These are phyloP conservation scores for Rhizoctonia solani DNA, from an alignment of 1,284 basidiomycete genomes.

Conservation along the genomic window DNA sequence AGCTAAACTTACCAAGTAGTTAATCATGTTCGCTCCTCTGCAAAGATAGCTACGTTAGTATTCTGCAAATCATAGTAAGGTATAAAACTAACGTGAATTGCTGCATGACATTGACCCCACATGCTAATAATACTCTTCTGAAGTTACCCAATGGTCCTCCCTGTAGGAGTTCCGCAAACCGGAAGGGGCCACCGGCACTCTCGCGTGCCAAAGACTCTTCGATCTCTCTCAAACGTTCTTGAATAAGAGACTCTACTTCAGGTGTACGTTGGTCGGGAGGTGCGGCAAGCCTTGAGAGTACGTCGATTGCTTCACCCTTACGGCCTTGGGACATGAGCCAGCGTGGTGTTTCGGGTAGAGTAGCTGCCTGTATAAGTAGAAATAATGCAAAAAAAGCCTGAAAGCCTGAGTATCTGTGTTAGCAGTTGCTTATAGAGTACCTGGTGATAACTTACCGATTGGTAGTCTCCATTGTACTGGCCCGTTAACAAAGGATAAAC, in stretches of 20 bases:
- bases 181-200: constrained; percentile 50
- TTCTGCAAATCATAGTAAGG: not conserved
- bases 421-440: not conserved
- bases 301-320: constrained; percentile 43
- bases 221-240: constrained; percentile 44
- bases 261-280: constrained; percentile 16
- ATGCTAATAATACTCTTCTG: constrained; percentile 49
- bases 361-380: constrained; percentile 47
- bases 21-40: constrained; percentile 44
- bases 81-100: constrained; percentile 48
- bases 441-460: not conserved
- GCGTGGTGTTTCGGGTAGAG: constrained; percentile 45
- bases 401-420: constrained; percentile 42
- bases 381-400: constrained; percentile 52
- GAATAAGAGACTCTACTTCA: constrained; percentile 17
- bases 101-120: constrained; percentile 52
- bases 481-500: constrained; percentile 18
- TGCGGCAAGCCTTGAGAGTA: constrained; percentile 25
- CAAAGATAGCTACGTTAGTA: not conserved
- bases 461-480: constrained; percentile 26
- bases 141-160: constrained; percentile 52
- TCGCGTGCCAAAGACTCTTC: constrained; percentile 49
- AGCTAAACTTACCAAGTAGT: constrained; percentile 39
- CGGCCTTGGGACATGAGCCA: constrained; percentile 47
- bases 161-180: constrained; percentile 49